phyloP scores from a whole-genome alignment of 2,329 filamentous ascomycete species.

The Alternaria sp. region DNA sequence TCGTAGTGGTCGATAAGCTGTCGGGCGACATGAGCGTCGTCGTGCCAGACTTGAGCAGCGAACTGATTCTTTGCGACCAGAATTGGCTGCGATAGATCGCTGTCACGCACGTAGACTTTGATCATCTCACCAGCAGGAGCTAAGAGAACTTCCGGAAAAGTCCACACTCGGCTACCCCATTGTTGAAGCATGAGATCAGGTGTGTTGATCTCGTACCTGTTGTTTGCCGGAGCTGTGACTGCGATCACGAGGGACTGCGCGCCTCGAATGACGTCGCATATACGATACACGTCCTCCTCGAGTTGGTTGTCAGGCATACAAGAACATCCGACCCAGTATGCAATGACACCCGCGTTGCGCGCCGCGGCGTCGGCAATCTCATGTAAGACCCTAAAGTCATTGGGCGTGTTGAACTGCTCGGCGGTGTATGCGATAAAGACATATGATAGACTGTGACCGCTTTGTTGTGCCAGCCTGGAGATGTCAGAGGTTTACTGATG shows the following conservation, averaged over 20 bases:
- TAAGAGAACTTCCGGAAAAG: slow-evolving; percentile 56
- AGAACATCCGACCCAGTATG: slow-evolving; percentile 56
- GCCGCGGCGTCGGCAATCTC: slow-evolving; percentile 52
- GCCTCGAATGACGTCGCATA: slow-evolving; percentile 57
- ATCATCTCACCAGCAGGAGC: slow-evolving; percentile 41
- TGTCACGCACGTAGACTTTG: slow-evolving; percentile 43
- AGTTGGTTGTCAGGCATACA: slow-evolving; percentile 53
- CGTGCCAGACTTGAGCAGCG: slow-evolving; percentile 50
- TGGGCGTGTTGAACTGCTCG: slow-evolving; percentile 48
- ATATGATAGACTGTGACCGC: slow-evolving; percentile 41
- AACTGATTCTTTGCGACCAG: slow-evolving; percentile 53
- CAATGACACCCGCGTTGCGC: slow-evolving; percentile 46
- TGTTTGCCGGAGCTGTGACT: slow-evolving; percentile 44
- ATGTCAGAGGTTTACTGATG: neutral
- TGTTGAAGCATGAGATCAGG: slow-evolving; percentile 48
- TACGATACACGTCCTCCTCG: slow-evolving; percentile 53
- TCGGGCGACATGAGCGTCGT: slow-evolving; percentile 48
- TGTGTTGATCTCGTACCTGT: slow-evolving; percentile 29
- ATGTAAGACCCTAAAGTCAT: slow-evolving; percentile 43
- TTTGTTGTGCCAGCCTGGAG: slow-evolving; percentile 29
- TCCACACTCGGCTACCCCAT: slow-evolving; percentile 59
- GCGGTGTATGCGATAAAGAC: slow-evolving; percentile 55
- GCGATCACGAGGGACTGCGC: slow-evolving; percentile 55
- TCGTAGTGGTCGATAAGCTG: slow-evolving; percentile 59
- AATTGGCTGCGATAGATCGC: slow-evolving; percentile 30